Base-by-base conservation (phyloP, 2,329 filamentous ascomycete genomes). In the Cladosporium velox region DNA sequence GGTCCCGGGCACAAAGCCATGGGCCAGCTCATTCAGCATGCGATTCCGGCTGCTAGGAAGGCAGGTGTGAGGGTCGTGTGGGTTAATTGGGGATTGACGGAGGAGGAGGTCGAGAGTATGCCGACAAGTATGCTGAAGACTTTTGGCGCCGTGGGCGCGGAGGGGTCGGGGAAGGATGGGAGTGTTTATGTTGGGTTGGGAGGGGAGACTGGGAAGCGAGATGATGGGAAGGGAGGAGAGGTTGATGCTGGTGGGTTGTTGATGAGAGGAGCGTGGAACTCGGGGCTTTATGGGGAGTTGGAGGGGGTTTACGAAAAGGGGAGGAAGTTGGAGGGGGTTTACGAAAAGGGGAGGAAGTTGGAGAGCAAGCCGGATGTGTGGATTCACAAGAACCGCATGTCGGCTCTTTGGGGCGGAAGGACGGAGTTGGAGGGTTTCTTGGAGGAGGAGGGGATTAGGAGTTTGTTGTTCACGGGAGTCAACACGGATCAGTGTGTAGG, bases 401-500 rank as follows among this genome's bases (percentile, higher is more conserved):
- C 83, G 24, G 87, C 85, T 2, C 76, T 88, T 59, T 88, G 85
- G 84, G 79, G 78, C 28, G 70, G 75, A 10, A 72, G 72, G 12
- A 82, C 82, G 54, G 76, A 78, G 8, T 76, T 85, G 55, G 80
- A 79, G 64, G 74, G 75, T 47, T 80, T 78, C 47, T 72, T 87
- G 60, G 71, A 78, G 59, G 66, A 74, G 49, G 69, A 78, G 58
- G 77, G 77, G 0, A 81, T 80, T 66, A 80, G 69, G 54, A 87
- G 85, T 5, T 72, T 88, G 54, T 71, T 88, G 24, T 87, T 88
- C 68, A 77, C 83, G 0, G 86, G 86, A 0, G 86, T 87, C 14
- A 88, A 88, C 71, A 87, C 86, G 2, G 86, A 88, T 74, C 85
- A 87, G 72, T 88, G 86, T 71, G 86, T 88, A 8, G 78, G 83